Base-by-base conservation (phyloP, 2,329 filamentous ascomycete species). In the Dothiorella sarmentorum region DNA sequence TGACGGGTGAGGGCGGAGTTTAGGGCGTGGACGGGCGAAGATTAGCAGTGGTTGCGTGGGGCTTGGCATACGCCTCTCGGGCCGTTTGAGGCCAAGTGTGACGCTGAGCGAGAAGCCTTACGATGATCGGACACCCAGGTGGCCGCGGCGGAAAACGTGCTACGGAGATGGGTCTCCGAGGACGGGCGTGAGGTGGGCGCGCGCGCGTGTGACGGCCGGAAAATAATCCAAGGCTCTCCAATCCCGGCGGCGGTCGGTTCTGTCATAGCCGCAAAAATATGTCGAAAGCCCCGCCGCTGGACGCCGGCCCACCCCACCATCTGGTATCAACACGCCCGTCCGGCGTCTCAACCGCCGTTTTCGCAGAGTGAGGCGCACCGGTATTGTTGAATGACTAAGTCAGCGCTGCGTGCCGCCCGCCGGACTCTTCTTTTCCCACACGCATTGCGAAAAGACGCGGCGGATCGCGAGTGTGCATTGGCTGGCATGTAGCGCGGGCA, bases 301-400 rank as follows among this genome's bases (percentile, higher is more conserved):
- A 29, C 45, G 45, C 35, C 49, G 40, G n/a, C 49, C 49, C 49
- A 53, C 49, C 47, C 47, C 47, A 52, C 47, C 31, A 52, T 49
- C 37, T n/a, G n/a, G n/a, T 31, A 51, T 40, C 33, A 53, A 27
- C 49, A 24, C 49, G 24, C 33, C 49, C 13, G 31, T 24, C 18
- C 47, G 31, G 47, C 31, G 20, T 52, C 49, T 29, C 49, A 53
- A 53, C 47, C 49, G 49, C 49, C 49, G 49, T 53, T 24, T 53
- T 53, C 49, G 49, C 49, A 53, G 22, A 53, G 40, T 40, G 33
- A n/a, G n/a, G 22, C 33, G 24, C 18, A 15, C 35, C 31, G 13
- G 49, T 53, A 53, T 53, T 40, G 49, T 53, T 53, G 49, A 40
- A 53, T 53, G 49, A 53, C 49, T 53, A 53, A 53, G 49, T n/a